Evolutionary conservation across 108 stramenopile species (phyloP).

Genomic region (Cyclotella sp.): DNA sequence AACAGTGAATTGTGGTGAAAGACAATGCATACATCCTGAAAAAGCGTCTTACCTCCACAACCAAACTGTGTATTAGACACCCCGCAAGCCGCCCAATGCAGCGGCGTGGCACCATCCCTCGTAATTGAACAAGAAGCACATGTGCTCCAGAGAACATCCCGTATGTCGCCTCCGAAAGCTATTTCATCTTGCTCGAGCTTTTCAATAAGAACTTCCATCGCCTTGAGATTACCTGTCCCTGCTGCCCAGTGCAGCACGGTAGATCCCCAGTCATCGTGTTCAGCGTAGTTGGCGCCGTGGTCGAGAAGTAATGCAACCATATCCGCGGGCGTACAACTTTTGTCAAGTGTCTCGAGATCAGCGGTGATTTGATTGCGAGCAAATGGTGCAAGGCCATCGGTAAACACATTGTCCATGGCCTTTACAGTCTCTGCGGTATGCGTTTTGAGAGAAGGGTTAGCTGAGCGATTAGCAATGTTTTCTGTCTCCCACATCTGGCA

Average conservation of each 20-base stretch:
- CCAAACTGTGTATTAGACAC: constrained; percentile 25
- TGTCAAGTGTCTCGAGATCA: constrained; percentile 1
- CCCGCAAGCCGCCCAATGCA: constrained; percentile 54
- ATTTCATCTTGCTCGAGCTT: constrained; percentile 14
- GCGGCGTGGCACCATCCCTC: constrained; percentile 46
- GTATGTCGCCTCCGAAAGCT: constrained; percentile 15
- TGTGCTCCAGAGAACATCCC: constrained; percentile 21
- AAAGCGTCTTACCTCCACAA: constrained; percentile 4
- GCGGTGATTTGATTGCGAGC: constrained; percentile 17
- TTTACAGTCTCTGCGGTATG: constrained; percentile 16
- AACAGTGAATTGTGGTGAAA: not conserved
- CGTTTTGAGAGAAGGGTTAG: not conserved
- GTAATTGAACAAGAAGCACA: constrained; percentile 25
- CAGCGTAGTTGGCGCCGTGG: constrained; percentile 48
- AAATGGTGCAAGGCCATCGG: constrained; percentile 7
- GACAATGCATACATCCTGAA: not conserved
- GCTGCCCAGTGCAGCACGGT: constrained; percentile 43
- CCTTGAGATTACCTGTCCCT: constrained; percentile 34
- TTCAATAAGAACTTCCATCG: constrained; percentile 22
- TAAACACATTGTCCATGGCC: constrained; percentile 21
- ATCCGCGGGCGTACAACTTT: constrained; percentile 1
- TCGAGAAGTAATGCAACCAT: constrained; percentile 21
- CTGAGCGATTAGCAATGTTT: not conserved
- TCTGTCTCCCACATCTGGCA: constrained; percentile 13
- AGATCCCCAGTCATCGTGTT: constrained; percentile 36